phyloP scores from a whole-genome alignment of 2,329 filamentous ascomycete genomes.

The Cladosporium colombiae region DNA sequence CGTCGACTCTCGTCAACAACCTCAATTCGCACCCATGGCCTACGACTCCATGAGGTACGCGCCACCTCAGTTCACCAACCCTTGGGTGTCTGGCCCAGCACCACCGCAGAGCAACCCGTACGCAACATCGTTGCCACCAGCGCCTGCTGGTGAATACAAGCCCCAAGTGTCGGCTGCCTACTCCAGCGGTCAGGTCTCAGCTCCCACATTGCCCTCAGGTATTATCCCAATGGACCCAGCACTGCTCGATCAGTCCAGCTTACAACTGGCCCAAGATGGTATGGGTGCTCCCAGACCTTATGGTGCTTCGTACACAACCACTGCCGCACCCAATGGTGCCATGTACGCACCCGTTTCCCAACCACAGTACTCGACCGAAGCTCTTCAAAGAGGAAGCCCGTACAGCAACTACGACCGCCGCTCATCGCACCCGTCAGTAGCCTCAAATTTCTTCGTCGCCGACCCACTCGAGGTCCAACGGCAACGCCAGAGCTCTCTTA shows the following conservation, averaged over 20 bases:
- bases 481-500: slow-evolving; percentile 61
- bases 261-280: slow-evolving; percentile 73
- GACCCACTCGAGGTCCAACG: slow-evolving; percentile 47
- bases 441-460: slow-evolving; percentile 54
- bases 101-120: slow-evolving; percentile 62
- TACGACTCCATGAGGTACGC: slow-evolving; percentile 79
- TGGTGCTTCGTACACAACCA: slow-evolving; percentile 68
- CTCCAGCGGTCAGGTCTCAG: slow-evolving; percentile 69
- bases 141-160: slow-evolving; percentile 54
- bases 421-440: slow-evolving; percentile 82
- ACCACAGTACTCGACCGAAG: slow-evolving; percentile 76
- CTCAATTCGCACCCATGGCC: slow-evolving; percentile 65
- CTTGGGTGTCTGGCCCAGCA: slow-evolving; percentile 69
- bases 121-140: slow-evolving; percentile 65
- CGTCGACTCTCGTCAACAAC: slow-evolving; percentile 82
- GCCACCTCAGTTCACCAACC: slow-evolving; percentile 82
- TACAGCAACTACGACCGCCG: slow-evolving; percentile 64
- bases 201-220: slow-evolving; percentile 69
- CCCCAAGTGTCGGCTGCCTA: slow-evolving; percentile 50
- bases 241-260: slow-evolving; percentile 63
- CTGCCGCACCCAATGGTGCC: slow-evolving; percentile 68
- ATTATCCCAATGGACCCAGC: slow-evolving; percentile 63
- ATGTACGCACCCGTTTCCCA: slow-evolving; percentile 68
- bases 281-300: slow-evolving; percentile 68
- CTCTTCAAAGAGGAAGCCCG: slow-evolving; percentile 56